A percentile compares a stretch with the other conserved stretches of the same genome.
Evolutionary conservation across 1,139 yeast genomes (phyloP).

Genomic region (Magnusiomyces suaveolens): DNA sequence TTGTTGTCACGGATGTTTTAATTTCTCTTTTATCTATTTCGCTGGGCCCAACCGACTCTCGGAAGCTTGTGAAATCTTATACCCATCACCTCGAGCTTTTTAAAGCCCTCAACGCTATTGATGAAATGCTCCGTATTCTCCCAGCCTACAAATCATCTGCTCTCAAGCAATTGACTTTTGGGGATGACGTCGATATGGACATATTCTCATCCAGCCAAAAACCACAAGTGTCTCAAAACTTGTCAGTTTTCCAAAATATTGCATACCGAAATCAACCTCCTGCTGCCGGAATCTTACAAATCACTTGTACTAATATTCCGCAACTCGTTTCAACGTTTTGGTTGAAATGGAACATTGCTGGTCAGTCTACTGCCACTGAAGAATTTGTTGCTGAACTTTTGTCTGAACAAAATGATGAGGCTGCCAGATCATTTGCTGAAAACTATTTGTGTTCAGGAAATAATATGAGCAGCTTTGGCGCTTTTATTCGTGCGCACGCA

Average conservation of each 20-base stretch:
- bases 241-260: background rate
- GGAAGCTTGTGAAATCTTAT: background rate
- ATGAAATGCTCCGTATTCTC: background rate
- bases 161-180: background rate
- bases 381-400: slow-evolving; percentile 7
- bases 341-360: background rate
- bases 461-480: slow-evolving; percentile 16
- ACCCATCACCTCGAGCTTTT: background rate
- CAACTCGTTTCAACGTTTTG: background rate
- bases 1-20: slow-evolving; percentile 19
- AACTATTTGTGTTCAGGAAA: slow-evolving; percentile 15
- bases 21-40: slow-evolving; percentile 15
- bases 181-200: background rate
- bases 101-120: slow-evolving; percentile 3
- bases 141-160: background rate
- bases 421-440: background rate
- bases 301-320: background rate
- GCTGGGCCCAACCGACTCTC: background rate
- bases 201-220: background rate
- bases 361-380: background rate
- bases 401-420: background rate
- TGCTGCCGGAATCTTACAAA: background rate
- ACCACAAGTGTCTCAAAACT: background rate
- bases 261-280: background rate
- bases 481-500: slow-evolving; percentile 22